A percentile compares a stretch with the other conserved stretches of the same genome.
These are phyloP conservation scores for Pleurotus salmoneostramineus DNA, from an alignment of 768 basidiomycete species.

Conservation along the genomic window DNA sequence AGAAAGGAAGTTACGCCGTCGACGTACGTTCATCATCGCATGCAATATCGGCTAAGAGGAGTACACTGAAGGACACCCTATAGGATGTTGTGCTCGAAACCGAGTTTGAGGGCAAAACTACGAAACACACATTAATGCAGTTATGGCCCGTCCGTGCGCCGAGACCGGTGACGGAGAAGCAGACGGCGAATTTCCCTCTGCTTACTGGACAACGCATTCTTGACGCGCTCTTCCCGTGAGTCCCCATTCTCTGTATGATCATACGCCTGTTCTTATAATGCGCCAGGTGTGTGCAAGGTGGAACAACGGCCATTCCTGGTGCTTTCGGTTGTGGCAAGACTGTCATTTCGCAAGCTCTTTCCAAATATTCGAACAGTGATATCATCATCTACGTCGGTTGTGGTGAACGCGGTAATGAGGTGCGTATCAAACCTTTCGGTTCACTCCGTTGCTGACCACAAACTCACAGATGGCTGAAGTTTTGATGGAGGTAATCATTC, in stretches of 20 bases:
- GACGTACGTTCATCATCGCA: slow-evolving; percentile 49
- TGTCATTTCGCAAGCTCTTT: slow-evolving; percentile 96
- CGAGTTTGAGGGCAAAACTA: slow-evolving; percentile 93
- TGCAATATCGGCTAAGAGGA: neutral
- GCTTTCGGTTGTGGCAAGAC: slow-evolving; percentile 99
- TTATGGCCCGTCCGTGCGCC: slow-evolving; percentile 99
- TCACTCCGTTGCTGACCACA: neutral
- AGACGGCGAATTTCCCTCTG: slow-evolving; percentile 87
- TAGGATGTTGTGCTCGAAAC: slow-evolving; percentile 96
- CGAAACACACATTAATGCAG: slow-evolving; percentile 95
- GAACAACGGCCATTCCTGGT: slow-evolving; percentile 96
- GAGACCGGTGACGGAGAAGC: slow-evolving; percentile 92
- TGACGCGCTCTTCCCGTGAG: slow-evolving; percentile 94
- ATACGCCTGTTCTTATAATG: neutral
- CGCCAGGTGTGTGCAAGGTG: slow-evolving; percentile 90
- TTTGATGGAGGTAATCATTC: slow-evolving; percentile 78
- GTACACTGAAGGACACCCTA: neutral
- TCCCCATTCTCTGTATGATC: slow-evolving; percentile 12
- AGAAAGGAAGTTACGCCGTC: slow-evolving; percentile 91
- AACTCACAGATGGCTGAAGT: slow-evolving; percentile 85
- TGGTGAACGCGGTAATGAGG: slow-evolving; percentile 98
- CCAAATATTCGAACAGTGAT: slow-evolving; percentile 98
- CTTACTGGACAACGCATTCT: slow-evolving; percentile 96
- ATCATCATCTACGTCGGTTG: slow-evolving; percentile 99
- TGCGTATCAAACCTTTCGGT: slow-evolving; percentile 20